Conservation (phyloP, 148 eudicot genomes). For the Polygonum maritimum region DNA sequence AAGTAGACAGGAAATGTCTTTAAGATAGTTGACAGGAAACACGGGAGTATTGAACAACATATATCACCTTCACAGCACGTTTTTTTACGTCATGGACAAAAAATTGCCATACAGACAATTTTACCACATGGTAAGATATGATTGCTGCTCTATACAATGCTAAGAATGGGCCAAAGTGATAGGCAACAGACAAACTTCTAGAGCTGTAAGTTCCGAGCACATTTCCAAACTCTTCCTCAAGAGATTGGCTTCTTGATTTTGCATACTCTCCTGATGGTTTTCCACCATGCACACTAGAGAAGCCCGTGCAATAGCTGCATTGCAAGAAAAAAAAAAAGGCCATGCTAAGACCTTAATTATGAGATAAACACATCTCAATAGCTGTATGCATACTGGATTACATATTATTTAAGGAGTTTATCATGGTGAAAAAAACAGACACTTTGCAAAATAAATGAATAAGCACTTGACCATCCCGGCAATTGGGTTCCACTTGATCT, state of each 20-base stretch:
- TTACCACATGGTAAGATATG: constrained; percentile 73
- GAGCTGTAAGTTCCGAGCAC: constrained; percentile 63
- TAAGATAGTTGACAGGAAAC: neutral
- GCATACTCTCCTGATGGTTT: constrained; percentile 91
- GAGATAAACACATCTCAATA: neutral
- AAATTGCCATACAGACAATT: constrained; percentile 70
- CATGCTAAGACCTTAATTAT: neutral
- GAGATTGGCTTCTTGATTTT: constrained; percentile 71
- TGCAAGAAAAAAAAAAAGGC: neutral
- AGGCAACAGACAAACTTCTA: constrained; percentile 54
- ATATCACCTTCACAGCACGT: constrained; percentile 67
- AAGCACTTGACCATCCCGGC: neutral
- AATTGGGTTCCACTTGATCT: neutral
- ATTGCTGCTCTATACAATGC: constrained; percentile 91
- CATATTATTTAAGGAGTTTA: neutral
- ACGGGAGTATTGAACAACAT: neutral
- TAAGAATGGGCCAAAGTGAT: constrained; percentile 84
- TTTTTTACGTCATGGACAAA: constrained; percentile 63
- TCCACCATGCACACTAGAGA: constrained; percentile 87
- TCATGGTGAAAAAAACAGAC: neutral
- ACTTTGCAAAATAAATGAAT: neutral
- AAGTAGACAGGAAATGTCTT: constrained; percentile 37
- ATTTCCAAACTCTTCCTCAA: constrained; percentile 81
- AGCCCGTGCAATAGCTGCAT: constrained; percentile 62
- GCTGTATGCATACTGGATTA: neutral